Evolutionary conservation across 768 basidiomycete species (phyloP), one percentile per base, ranked within the genome.

Genomic region (Scleroderma citrinum): DNA sequence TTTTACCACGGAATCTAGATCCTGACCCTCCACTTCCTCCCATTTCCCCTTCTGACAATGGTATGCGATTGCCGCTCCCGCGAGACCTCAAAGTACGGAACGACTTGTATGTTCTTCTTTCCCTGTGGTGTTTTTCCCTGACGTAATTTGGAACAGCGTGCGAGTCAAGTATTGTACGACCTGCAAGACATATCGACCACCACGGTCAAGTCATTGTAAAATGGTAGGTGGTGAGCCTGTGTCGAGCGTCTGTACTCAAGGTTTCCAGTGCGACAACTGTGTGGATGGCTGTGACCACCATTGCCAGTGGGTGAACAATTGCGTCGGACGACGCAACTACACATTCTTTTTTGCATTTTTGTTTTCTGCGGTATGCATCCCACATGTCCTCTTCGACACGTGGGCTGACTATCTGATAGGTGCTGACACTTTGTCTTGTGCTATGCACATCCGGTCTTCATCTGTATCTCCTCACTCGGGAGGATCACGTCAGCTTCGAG

Each of bases 231-330:
- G 29, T 43, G 12, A 17, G 20, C 14, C 24, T 26, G 29, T 43
- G 17, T 44, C 17, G 32, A 23, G n/a, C 14, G 39, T 32, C 11
- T 21, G 50, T 63, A n/a, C n/a, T n/a, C 40, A 51, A 19, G 23
- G 38, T 39, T 12, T 21, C 39, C 56, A 94, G 87, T 99, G 95
- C 63, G 92, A 96, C 58, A 98, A 98, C 62, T 99, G 95, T 61
- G 92, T 97, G 14, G 94, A 97, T 56, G 85, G 85, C 10, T 97
- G 94, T 56, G 93, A 95, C 64, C 89, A 94, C 61, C 91, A 92
- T 61, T 89, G 85, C 54, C 84, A 85, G 61, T 88, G 85, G 87
- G 81, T 99, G 17, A 96, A 97, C 65, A 96, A 92, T 63, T 98
- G 96, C 63, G 78, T 99, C 35, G 96, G 96, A 7, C 80, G 91